Evolutionary conservation across 108 stramenopile genomes (phyloP), one percentile per base, ranked within the genome.

Genomic region (Stephanodiscus triporus): DNA sequence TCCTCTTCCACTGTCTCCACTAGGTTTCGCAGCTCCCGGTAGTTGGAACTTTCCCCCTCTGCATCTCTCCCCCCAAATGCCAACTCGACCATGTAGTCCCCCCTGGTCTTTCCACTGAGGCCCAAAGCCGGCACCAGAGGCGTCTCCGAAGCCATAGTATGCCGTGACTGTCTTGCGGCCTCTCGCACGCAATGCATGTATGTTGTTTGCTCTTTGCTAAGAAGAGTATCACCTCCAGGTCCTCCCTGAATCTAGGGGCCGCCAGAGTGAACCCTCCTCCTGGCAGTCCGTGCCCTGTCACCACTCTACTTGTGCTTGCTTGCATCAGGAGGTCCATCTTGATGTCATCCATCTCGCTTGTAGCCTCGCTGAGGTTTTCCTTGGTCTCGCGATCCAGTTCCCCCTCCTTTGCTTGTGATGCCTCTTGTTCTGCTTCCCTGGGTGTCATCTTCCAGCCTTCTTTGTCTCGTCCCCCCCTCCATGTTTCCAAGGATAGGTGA

Each of bases 1-100:
- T 59, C 58, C 14, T 59, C 58, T 37, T 37, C 34, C 34, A 37
- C 58, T 6, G 34, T 37, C 0, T 59, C 58, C 9, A 59, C 58
- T 34, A 59, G 58, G 30, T 59, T 59, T 0, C 58, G 1, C 6
- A 59, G 32, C 34, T 59, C 58, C 2, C 58, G 8, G n/a, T 34
- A 59, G 34, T 59, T 59, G 0, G 58, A 59, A 29, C 30, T 34
- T 1, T 6, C 0, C 6, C 13, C 58, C 14, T 59, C 58, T 1
- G 2, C 16, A 36, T 59, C 58, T 0, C 34, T 29, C n/a, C 0
- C 34, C 16, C 58, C 58, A 59, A 0, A 59, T 1, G 1, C 58
- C 58, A 9, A 37, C 36, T 4, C 34, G 34, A 0, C 14, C 34
- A 0, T 17, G 14, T 11, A 59, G 0, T 2, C n/a, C 58, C 58